Evolutionary conservation across 1,284 basidiomycete genomes (phyloP), one percentile per base, ranked within the genome.

Genomic region (Tylopilus orsonianus): DNA sequence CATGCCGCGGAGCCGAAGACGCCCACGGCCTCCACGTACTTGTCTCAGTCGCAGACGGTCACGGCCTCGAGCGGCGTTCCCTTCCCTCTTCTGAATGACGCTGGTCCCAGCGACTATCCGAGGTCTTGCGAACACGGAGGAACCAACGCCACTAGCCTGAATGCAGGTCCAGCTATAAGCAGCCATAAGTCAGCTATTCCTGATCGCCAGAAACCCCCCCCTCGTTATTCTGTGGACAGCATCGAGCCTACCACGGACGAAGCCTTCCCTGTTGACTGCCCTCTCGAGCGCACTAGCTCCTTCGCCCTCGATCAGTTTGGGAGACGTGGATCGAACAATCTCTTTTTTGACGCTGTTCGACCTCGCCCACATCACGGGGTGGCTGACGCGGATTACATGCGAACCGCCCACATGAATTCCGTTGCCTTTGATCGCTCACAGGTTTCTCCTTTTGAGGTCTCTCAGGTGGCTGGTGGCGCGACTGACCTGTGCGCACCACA

Each of bases 1-100:
- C 56, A 55, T 55, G 48, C 68, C 58, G 64, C 65, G 65, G 65
- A 66, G 64, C 68, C 64, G 64, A 66, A 70, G 52, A 66, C 64
- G 48, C 68, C 68, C 59, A 68, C 64, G 52, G 60, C 56, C 41
- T 60, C 66, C 55, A 65, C 63, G 52, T 66, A 68, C 49, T 61
- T 70, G 57, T 61, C 68, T 26, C 65, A 65, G 52, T 56, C 66
- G 38, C 66, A 58, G 57, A 55, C 59, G 49, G 49, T 46, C 43
- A 48, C 57, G 34, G 49, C 50, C 41, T 39, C 62, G 43, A 54
- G 49, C 43, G 56, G 54, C 40, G 53, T 59, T 41, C 67, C 67
- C 16, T 68, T 68, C 37, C 63, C 67, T 20, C 59, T 68, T 36
- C 39, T 67, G 52, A 68, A 67, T 50, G 64, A 66, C 50, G 52